Evolutionary conservation across 306 rosid species (phyloP).

Genomic region (Aeschynomene evenia): DNA sequence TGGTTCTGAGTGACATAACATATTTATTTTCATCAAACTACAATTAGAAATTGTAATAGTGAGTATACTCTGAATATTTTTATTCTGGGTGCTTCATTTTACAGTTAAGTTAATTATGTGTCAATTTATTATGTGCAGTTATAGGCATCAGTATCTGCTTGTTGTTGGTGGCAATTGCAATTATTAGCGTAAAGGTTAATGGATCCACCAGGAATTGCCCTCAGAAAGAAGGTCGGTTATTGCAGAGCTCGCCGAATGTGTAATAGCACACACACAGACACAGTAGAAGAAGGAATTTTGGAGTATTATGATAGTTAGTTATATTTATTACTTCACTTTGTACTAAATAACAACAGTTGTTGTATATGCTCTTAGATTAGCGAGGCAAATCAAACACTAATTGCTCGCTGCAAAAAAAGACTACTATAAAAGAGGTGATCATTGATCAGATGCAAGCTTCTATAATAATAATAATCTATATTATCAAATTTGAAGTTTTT

Average conservation of each 20-base stretch:
- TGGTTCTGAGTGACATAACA: background rate
- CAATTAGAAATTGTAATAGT: background rate
- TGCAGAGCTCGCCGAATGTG: constrained; percentile 32
- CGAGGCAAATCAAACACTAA: background rate
- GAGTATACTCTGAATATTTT: background rate
- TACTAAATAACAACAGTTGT: background rate
- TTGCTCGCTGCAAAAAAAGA: background rate
- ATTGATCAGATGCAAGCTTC: too few relatives aligned
- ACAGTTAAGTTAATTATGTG: background rate
- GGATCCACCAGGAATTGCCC: constrained; percentile 17
- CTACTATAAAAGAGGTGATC: background rate
- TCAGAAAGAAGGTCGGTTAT: constrained; percentile 33
- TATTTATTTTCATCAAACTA: background rate
- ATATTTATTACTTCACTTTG: too few relatives aligned
- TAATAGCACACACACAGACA: constrained; percentile 18
- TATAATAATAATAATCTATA: background rate
- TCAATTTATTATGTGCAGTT: constrained; percentile 38
- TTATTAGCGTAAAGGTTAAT: constrained; percentile 29
- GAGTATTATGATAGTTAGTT: background rate
- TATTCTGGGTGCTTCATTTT: background rate
- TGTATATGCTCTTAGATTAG: background rate
- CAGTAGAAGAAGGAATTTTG: background rate
- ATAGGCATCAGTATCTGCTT: constrained; percentile 31
- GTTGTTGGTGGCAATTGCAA: constrained; percentile 27
- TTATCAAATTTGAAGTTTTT: background rate